Percentiles rank a stretch among this genome's conserved stretches.
Conservation (phyloP, 116 monocot species). For the Dioscorea cayenensis region DNA sequence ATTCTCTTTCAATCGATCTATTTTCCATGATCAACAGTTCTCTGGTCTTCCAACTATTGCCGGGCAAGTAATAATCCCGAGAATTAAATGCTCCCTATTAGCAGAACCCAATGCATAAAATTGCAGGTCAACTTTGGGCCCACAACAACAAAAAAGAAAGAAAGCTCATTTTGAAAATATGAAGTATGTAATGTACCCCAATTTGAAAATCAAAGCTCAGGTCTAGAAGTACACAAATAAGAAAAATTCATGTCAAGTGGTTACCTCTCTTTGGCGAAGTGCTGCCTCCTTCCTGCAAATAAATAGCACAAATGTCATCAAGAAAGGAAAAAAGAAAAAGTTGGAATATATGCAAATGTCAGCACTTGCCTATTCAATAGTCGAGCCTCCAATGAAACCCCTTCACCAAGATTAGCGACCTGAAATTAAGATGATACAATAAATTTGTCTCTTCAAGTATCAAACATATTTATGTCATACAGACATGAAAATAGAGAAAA, state of each 20-base stretch:
- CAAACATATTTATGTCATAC: background rate
- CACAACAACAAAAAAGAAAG: too few relatives aligned
- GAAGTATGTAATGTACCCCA: background rate
- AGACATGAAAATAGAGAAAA: too few relatives aligned
- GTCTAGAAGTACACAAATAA: background rate
- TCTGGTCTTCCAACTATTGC: too few relatives aligned
- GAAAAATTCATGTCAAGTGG: background rate
- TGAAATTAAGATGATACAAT: conserved; percentile 8
- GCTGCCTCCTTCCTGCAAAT: conserved; percentile 88
- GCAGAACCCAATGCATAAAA: too few relatives aligned
- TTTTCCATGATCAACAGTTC: too few relatives aligned
- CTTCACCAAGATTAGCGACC: conserved; percentile 87
- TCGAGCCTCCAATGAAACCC: conserved; percentile 67
- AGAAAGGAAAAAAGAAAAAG: background rate
- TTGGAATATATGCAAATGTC: background rate
- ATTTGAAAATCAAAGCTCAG: background rate
- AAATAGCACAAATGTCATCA: conserved; percentile 7
- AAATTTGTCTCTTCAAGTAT: background rate
- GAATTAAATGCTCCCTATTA: too few relatives aligned
- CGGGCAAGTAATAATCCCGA: too few relatives aligned
- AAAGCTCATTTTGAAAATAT: too few relatives aligned
- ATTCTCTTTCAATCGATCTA: too few relatives aligned
- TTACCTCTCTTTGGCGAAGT: conserved; percentile 89
- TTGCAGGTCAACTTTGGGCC: too few relatives aligned
- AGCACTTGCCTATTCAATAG: conserved; percentile 67